Evolutionary conservation across 208 protist genomes (phyloP), one percentile per base, ranked within the genome.

Genomic region (Acanthamoeba divionensis): DNA sequence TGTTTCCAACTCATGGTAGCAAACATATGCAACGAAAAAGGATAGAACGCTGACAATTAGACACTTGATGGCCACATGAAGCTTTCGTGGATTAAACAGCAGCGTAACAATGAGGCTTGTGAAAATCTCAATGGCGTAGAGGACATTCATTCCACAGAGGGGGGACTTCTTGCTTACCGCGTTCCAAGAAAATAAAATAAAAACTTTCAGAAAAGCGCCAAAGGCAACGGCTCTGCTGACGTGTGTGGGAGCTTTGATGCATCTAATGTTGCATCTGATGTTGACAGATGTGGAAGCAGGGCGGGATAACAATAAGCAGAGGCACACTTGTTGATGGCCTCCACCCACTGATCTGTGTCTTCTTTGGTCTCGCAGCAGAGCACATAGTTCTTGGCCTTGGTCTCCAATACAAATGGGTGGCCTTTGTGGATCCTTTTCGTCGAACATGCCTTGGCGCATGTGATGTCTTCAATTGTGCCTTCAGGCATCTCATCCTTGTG

Each of bases 61-160:
- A 21, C 71, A 82, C 62, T 82, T 82, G 13, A 54, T 52, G 0
- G 45, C 54, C 24, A 82, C 36, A 21, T 52, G 71, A 0, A 82
- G 71, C 47, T 82, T 82, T 26, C 62, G 54, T 45, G 71, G 71
- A 36, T 82, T 52, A 52, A 82, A 82, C 48, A 82, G 15, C 24
- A 82, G 21, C 4, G 71, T 82, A 13, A 82, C 8, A 1, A 82
- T 15, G 24, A 82, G 8, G 2, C 48, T 82, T 26, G 62, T 21
- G 18, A 82, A 1, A 8, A 60, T 52, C n/a, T 82, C 71, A 1
- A 24, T 52, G 18, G 62, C 47, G 44, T 82, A 52, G 48, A 82
- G 47, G 9, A 52, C 48, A 8, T 4, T 52, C 18, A 82, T 10
- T n/a, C 15, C 52, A 15, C 52, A 57, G 18, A 57, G n/a, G 18